These are phyloP conservation scores for Skeletonema marinoi DNA, from an alignment of 108 stramenopile species.

Conservation along the genomic window DNA sequence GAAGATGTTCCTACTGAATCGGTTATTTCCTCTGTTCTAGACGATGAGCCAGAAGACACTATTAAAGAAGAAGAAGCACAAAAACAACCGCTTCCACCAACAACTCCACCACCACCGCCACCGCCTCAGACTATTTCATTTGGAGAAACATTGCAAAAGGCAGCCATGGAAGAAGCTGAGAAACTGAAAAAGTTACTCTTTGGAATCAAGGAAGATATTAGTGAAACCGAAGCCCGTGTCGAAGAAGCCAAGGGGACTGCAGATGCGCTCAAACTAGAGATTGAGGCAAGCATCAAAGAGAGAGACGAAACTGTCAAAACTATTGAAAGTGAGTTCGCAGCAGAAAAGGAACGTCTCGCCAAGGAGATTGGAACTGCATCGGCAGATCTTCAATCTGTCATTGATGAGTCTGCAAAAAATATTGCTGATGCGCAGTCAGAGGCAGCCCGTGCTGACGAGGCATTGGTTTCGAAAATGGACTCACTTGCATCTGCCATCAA, in stretches of 20 bases:
- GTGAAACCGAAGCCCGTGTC: conserved; percentile 15
- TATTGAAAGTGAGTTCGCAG: conserved; percentile 61
- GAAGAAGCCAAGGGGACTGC: conserved; percentile 20
- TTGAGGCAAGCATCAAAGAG: conserved; percentile 37
- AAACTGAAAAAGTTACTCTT: conserved; percentile 27
- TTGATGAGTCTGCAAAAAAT: conserved; percentile 17
- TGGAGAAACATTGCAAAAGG: conserved; percentile 30
- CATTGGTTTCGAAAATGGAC: conserved; percentile 24
- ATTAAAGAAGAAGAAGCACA: background rate
- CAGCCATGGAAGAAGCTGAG: conserved; percentile 28
- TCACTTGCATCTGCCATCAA: conserved; percentile 17
- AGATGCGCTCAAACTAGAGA: conserved; percentile 44
- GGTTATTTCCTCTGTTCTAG: background rate
- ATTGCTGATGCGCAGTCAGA: conserved; percentile 15
- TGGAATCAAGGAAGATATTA: conserved; percentile 25
- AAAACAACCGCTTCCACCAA: conserved; percentile 17
- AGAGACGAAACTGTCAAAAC: conserved; percentile 49
- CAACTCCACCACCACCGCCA: conserved; percentile 4
- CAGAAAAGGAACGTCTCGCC: conserved; percentile 16
- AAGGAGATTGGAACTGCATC: conserved; percentile 24
- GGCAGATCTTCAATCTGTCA: conserved; percentile 16
- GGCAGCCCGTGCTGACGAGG: conserved; percentile 12
- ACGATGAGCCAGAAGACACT: conserved; percentile 11
- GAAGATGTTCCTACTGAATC: background rate
- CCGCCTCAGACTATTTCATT: conserved; percentile 10